Base-by-base conservation (phyloP, 768 basidiomycete genomes). In the Leccinum disarticulatum region DNA sequence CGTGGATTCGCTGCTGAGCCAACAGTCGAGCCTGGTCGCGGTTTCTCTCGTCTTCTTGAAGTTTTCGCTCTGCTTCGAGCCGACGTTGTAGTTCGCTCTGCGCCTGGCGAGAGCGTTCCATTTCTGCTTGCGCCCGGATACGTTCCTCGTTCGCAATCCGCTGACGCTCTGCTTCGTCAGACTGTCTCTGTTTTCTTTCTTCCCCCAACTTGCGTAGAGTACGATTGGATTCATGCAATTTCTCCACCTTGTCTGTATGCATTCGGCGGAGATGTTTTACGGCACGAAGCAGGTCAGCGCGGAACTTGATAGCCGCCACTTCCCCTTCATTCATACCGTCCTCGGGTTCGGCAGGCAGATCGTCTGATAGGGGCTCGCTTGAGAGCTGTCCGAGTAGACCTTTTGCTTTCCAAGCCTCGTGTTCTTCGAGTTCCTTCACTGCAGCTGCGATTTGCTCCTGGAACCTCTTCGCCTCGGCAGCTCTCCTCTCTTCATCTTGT, bases 401-500 rank as follows among this genome's bases (percentile, higher is more conserved):
- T 7, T 59, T 58, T 25, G 54, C 51, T 31, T 49, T 64, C 58
- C 54, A 31, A 30, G 58, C 33, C 14, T 57, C 55, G 19, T 59
- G 41, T 49, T 65, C 61, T 46, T 58, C 48, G 14, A 69, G 22
- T 33, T 71, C 69, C 50, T 66, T 54, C 33, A 68, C 22, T 11
- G 71, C 64, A 7, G 13, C 36, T 3, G 51, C 36, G 27, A 73
- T 66, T 48, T 63, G 71, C 27, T 66, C 61, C 53, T 64, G 65
- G 14, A 35, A 52, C 25, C 61, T 66, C 56, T 61, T 64, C 47
- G 61, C 54, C 36, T 68, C 67, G 1, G 61, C 59, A 7, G 46
- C 51, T 43, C 61, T 58, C 38, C 36, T 64, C 35, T 73, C 71
- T 27, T 71, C 68, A 52, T 74, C 72, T 41, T 63, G 66, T 4